Base-by-base conservation (phyloP, 208 protist genomes). In the Leishmania arabica region DNA sequence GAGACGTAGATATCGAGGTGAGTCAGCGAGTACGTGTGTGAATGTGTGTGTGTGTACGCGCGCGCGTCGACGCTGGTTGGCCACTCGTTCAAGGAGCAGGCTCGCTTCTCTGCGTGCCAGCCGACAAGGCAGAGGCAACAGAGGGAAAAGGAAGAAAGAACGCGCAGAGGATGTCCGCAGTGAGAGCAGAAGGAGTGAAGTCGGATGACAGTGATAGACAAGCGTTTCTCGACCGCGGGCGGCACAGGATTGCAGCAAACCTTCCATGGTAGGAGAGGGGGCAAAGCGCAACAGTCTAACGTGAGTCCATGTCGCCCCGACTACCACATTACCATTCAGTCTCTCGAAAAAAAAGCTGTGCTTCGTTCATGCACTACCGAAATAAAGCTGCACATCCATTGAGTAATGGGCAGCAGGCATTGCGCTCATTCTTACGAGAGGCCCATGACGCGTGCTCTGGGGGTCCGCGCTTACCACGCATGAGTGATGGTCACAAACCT, bases 301-400 rank as follows among this genome's bases (percentile, higher is more conserved):
- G 13, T 34, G 27, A 47, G 1, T 37, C 27, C 42, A 53, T 27
- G 45, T 8, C 24, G 8, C 31, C 24, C 15, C 27, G 51, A 21
- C 45, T 53, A 51, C 45, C 34, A 64, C 2, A 49, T 45, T 31
- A 1, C 13, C 51, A 64, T 17, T 40, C 54, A 19, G 49, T 64
- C n/a, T 42, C 77, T 66, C 45, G 31, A 37, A 40, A 76, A 64
- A 81, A 34, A 40, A 49, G 42, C 42, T 66, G 72, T 21, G 53
- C 7, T 60, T 77, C 27, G 6, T 27, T 45, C 31, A 24, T 21
- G 31, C 7, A 77, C 34, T 9, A 60, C 34, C 37, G 51, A 27
- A 80, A 15, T 53, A 69, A 47, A 80, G 73, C 66, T n/a, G 71
- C 56, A 72, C 17, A 37, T n/a, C 40, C 54, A 49, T 53, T 51